A percentile compares a stretch with the other conserved stretches of the same genome.
Conservation (phyloP, 768 basidiomycete species). For the Boletales sp. region DNA sequence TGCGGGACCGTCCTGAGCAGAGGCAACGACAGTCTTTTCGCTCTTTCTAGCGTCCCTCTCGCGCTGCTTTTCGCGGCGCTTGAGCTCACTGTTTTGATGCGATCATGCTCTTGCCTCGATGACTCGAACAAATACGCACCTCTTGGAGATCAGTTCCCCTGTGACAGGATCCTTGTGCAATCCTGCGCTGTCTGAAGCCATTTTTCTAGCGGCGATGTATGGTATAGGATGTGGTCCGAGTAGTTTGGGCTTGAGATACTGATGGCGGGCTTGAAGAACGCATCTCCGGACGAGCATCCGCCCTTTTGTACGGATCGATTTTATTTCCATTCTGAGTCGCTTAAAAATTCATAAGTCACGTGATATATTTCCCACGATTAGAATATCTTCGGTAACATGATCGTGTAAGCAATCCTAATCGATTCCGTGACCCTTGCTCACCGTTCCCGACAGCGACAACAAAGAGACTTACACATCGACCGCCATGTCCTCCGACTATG, state of each 20-base stretch:
- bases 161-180: slow-evolving; percentile 78
- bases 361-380: slow-evolving; percentile 12
- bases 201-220: slow-evolving; percentile 18
- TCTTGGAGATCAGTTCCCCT: slow-evolving; percentile 96
- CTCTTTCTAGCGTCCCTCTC: slow-evolving; percentile 71
- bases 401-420: slow-evolving; percentile 29
- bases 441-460: slow-evolving; percentile 16
- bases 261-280: slow-evolving; percentile 5
- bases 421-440: slow-evolving; percentile 24
- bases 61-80: slow-evolving; percentile 87
- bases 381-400: slow-evolving; percentile 3
- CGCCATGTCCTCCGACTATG: slow-evolving; percentile 62
- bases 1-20: slow-evolving; percentile 36
- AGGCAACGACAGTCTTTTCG: slow-evolving; percentile 58
- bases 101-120: slow-evolving; percentile 27
- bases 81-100: slow-evolving; percentile 69
- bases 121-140: slow-evolving; percentile 45
- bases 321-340: slow-evolving; percentile 27
- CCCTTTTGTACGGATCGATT: slow-evolving; percentile 24
- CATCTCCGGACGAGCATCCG: slow-evolving; percentile 28
- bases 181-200: slow-evolving; percentile 36
- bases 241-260: neutral
- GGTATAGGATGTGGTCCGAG: slow-evolving; percentile 3
- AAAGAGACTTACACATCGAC: slow-evolving; percentile 5
- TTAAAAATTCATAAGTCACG: slow-evolving; percentile 10